phyloP scores from a whole-genome alignment of 495 filamentous ascomycete genomes.

The Friedmanniomyces simplex region DNA sequence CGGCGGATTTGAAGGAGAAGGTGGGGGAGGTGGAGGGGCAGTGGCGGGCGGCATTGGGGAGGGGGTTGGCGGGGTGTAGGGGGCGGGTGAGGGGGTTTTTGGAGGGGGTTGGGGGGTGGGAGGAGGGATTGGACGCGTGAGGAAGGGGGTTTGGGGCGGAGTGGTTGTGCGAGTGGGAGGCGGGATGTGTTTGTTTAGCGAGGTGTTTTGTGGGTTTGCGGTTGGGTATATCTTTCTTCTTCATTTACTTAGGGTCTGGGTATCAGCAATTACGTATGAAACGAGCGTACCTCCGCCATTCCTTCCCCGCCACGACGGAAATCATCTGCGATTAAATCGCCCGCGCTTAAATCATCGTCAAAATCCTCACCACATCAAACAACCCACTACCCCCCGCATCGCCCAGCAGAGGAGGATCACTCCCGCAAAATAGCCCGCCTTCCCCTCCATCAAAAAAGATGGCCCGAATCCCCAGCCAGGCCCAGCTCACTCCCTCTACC shows the following conservation, averaged over 20 bases:
- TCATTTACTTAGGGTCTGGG: neutral
- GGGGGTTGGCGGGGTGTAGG: conserved; percentile 44
- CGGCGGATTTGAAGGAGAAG: conserved; percentile 84
- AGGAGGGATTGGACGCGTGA: conserved; percentile 33
- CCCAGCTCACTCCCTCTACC: conserved; percentile 4
- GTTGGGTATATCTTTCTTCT: neutral
- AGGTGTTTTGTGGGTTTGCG: neutral
- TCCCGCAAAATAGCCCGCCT: no score
- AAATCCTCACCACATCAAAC: no score
- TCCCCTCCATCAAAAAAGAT: no score
- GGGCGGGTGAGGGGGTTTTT: conserved; percentile 34
- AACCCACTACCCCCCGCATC: no score
- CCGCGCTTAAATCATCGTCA: no score
- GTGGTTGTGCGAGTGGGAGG: no score
- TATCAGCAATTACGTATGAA: neutral
- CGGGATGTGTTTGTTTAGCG: no score
- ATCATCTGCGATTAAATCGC: no score
- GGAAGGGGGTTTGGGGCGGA: neutral
- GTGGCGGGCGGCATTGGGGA: conserved; percentile 62
- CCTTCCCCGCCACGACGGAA: neutral
- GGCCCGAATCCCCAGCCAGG: no score
- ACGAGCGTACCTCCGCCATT: neutral
- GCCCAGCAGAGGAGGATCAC: no score
- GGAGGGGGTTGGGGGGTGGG: conserved; percentile 30
- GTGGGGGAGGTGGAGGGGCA: conserved; percentile 81